Conservation (phyloP, 2,329 filamentous ascomycete genomes). For the Nothopassalora personata region DNA sequence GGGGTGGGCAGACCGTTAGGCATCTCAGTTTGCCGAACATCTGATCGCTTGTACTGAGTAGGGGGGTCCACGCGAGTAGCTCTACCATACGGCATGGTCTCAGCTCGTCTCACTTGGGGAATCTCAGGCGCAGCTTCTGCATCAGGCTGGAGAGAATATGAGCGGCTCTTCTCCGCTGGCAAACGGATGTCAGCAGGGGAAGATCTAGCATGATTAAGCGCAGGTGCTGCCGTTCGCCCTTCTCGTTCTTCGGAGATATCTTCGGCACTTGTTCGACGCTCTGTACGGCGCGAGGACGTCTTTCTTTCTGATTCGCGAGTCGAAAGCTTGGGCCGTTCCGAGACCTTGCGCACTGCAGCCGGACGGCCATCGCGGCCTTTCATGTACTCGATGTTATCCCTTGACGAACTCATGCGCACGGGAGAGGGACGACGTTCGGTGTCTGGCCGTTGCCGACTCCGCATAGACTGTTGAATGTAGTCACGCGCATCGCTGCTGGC, state of each 20-base stretch:
- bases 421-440: constrained; percentile 25
- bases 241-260: constrained; percentile 9
- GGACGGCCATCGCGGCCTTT: constrained; percentile 24
- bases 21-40: constrained; percentile 25
- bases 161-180: constrained; percentile 23
- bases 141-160: constrained; percentile 27
- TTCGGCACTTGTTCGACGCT: constrained; percentile 25
- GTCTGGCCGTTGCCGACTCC: constrained; percentile 17
- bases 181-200: constrained; percentile 29
- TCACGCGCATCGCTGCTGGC: constrained; percentile 25
- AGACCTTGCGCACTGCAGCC: constrained; percentile 23
- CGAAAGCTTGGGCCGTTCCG: constrained; percentile 19
- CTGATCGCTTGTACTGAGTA: constrained; percentile 19
- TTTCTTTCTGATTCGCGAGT: constrained; percentile 20
- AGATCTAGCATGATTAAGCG: constrained; percentile 36
- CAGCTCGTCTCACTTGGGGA: constrained; percentile 37
- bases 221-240: constrained; percentile 21
- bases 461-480: constrained; percentile 24
- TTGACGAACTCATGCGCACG: constrained; percentile 23
- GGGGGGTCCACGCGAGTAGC: constrained; percentile 13
- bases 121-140: constrained; percentile 26
- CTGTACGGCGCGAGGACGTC: constrained; percentile 19
- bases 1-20: constrained; percentile 25
- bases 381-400: constrained; percentile 25
- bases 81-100: constrained; percentile 37